Evolutionary conservation across 495 filamentous ascomycete genomes (phyloP).

Genomic region (Daldinia loculata): DNA sequence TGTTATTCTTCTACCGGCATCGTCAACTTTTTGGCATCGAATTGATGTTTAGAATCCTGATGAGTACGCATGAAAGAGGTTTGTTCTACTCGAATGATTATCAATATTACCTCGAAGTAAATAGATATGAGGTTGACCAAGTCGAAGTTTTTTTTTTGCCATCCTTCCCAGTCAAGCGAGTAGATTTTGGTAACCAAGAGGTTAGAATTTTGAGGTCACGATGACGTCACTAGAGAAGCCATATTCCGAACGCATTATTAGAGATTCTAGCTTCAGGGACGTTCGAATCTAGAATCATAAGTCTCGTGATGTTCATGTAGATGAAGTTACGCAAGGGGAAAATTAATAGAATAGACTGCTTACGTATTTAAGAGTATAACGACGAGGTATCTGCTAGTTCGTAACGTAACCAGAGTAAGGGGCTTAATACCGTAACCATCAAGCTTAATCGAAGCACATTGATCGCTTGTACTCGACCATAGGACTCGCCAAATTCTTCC

Average conservation of each 20-base stretch:
- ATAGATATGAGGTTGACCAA: background rate
- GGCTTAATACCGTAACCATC: background rate
- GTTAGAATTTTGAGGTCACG: background rate
- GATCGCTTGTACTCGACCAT: background rate
- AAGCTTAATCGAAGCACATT: background rate
- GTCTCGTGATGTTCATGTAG: background rate
- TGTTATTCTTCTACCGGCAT: background rate
- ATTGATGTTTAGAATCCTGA: background rate
- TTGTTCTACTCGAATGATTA: background rate
- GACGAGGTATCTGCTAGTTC: background rate
- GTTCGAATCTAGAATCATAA: background rate
- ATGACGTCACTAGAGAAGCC: slow-evolving; percentile 11
- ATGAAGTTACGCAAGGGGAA: background rate
- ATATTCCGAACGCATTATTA: background rate
- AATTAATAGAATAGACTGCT: background rate
- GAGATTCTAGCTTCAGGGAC: background rate
- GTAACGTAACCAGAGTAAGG: background rate
- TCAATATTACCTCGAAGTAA: background rate
- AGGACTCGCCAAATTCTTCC: background rate
- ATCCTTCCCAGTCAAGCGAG: background rate
- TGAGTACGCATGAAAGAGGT: background rate
- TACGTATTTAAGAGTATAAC: background rate
- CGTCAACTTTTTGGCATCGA: background rate
- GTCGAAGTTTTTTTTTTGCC: background rate
- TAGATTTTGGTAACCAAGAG: background rate